Evolutionary conservation across 371 early-diverging fungal genomes (phyloP), one percentile per base, ranked within the genome.

Genomic region (Amoeboradix gromovi): DNA sequence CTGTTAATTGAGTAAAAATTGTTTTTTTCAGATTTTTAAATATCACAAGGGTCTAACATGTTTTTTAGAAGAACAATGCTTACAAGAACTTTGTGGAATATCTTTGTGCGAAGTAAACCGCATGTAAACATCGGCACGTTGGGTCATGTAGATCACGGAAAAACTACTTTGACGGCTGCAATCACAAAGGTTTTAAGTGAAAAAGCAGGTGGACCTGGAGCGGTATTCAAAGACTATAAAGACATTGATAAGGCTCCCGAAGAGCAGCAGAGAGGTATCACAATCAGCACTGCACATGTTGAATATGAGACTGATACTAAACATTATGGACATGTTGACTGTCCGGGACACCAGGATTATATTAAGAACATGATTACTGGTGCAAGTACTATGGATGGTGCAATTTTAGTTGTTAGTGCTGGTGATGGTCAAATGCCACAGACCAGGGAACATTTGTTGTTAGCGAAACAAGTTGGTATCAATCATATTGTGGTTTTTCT

Each of bases 351-450:
- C 86, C 91, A 91, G 72, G 99, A 97, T 85, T 98, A 95, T 81
- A 91, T 98, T 77, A 98, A 98, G 86, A 98, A 98, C 86, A 97
- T 98, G 95, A 95, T 98, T 77, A 94, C 94, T 72, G 98, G 99
- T 77, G 97, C 98, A 72, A 93, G 98, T 67, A 92, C 93, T 68
- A 80, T 80, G 73, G 99, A 99, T 75, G 95, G 97, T 71, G 98
- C 93, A 66, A 94, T 98, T 73, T 90, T 98, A 76, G 90, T 98
- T 67, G 96, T 97, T 28, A 90, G 97, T 31, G 95, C 96, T 70
- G 92, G 94, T 30, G 95, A 95, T 72, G 93, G 94, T 73, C 90
- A 84, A 77, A 86, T 83, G 89, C 96, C 90, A 74, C 98, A 92
- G 79, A 97, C 90, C 70, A 91, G 91, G 80, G 97, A 92, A 84